Evolutionary conservation across 345 rosid genomes (phyloP).

Genomic region (Gossypioides kirkii): DNA sequence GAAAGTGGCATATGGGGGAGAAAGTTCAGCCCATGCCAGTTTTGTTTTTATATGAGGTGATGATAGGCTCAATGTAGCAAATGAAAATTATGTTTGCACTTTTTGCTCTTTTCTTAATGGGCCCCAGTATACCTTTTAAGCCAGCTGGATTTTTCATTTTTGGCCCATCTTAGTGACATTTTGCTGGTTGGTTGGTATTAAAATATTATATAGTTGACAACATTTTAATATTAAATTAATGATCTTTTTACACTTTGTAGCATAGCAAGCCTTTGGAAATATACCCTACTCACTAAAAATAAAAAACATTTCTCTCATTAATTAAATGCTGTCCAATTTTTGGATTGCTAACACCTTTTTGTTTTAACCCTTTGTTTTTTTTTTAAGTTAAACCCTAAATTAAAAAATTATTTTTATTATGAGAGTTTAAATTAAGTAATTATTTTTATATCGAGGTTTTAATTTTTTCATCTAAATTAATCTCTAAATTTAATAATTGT

Average conservation of each 20-base stretch:
- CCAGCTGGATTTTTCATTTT: neutral
- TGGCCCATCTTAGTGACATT: neutral
- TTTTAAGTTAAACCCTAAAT: no score
- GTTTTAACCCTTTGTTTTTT: no score
- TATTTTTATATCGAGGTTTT: fast-evolving
- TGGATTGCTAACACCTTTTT: no score
- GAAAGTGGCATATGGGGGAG: neutral
- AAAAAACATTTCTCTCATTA: no score
- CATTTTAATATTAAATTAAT: no score
- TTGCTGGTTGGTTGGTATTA: neutral
- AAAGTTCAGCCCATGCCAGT: neutral
- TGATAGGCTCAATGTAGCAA: neutral
- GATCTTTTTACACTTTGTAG: neutral
- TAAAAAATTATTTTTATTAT: no score
- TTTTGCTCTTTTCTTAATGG: neutral
- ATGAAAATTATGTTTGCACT: neutral
- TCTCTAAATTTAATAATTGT: no score
- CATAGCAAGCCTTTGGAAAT: neutral
- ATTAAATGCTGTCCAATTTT: no score
- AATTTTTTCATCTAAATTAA: no score
- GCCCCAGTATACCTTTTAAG: neutral
- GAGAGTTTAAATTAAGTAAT: no score
- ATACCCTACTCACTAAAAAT: no score
- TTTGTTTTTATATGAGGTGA: neutral
- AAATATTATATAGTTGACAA: neutral